Evolutionary conservation across 1,284 basidiomycete genomes (phyloP), one percentile per base, ranked within the genome.

Genomic region (Coniferiporia weirii): DNA sequence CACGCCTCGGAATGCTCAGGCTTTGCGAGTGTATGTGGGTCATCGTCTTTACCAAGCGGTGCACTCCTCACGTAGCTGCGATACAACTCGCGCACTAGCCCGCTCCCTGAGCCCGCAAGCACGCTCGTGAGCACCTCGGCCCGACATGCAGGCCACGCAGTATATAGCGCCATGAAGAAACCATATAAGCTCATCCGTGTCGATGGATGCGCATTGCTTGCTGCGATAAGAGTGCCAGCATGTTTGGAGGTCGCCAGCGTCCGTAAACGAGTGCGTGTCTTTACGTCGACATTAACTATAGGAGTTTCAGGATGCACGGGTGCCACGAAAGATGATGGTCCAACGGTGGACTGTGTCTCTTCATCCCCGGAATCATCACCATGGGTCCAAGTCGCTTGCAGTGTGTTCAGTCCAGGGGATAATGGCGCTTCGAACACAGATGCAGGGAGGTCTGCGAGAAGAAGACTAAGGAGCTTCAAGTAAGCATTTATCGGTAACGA

Each of bases 71-170:
- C 84, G 57, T 83, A 83, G 1, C 79, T 77, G 12, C 90, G 76
- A 72, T 88, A 95, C 32, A 95, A 73, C 67, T 91, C 84, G 43
- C 89, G 80, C 2, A 93, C 76, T 5, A 95, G 71, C 0, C 83
- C 82, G 0, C 82, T 81, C 1, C 79, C 77, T 7, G 77, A 75
- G 58, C 74, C 75, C n/a, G 76, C 75, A 2, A 82, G 72, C 5
- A 84, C 69, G 0, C 74, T 70, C 12, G 76, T 73, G 5, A 86
- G 73, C 0, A 86, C 71, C 49, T 75, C 72, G 56, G 87, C 83
- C 64, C 78, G 77, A 53, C 77, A 73, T 2, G 77, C 70, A 0
- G 89, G 83, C 79, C 89, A 90, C 0, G 80, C 73, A 0, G 75
- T 71, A 32, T 75, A 76, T 34, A 91, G 70, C 2, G 79, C 73